phyloP scores from a whole-genome alignment of 805 yeast genomes.

The Starmerella floricola region DNA sequence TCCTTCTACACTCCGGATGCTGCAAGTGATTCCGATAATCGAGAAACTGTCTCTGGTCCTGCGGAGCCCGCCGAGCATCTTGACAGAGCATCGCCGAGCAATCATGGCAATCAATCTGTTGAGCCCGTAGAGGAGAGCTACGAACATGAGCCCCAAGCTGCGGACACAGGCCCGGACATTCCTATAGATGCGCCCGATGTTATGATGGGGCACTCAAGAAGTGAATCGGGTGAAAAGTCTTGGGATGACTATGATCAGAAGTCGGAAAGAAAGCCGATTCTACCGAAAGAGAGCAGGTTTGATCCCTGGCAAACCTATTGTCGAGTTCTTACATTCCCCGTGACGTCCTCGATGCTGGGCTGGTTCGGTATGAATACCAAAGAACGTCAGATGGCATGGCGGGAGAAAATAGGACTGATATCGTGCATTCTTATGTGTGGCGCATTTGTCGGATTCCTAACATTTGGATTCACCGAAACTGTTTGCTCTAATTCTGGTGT shows the following conservation, averaged over 20 bases:
- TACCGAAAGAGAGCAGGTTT: conserved; percentile 20
- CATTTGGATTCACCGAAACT: conserved; percentile 79
- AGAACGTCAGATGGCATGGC: conserved; percentile 89
- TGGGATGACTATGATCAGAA: conserved; percentile 9
- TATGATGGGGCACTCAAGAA: not conserved
- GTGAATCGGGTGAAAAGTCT: no score
- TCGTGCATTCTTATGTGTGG: conserved; percentile 65
- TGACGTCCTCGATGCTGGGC: conserved; percentile 60
- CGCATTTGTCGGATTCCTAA: conserved; percentile 67
- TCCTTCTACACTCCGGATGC: no score
- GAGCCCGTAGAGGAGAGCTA: not conserved
- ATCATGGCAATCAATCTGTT: not conserved
- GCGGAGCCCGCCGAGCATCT: no score
- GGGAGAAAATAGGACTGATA: conserved; percentile 83
- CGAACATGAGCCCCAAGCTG: conserved; percentile 13
- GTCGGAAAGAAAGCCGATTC: conserved; percentile 10
- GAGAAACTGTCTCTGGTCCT: no score
- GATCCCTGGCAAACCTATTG: conserved; percentile 76
- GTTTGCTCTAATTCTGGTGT: conserved; percentile 46
- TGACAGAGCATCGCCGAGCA: not conserved
- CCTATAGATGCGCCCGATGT: not conserved
- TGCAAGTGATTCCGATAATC: not conserved
- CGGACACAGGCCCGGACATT: conserved; percentile 13
- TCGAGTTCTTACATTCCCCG: conserved; percentile 76
- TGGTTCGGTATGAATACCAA: conserved; percentile 67